Conservation (phyloP, 164 flowering plant genomes). For the Tetracentron sinense region DNA sequence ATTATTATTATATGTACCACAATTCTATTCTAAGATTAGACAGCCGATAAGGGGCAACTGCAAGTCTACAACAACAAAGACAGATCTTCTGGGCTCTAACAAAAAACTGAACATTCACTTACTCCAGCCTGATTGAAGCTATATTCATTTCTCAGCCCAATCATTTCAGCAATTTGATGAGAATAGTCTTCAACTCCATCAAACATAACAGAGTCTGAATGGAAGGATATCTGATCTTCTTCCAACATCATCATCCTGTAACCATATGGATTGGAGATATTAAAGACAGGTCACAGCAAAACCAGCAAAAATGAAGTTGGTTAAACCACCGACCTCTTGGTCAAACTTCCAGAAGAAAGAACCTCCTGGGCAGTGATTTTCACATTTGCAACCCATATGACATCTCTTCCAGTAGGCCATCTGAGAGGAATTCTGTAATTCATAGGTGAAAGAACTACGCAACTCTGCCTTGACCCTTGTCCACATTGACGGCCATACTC, state of each 20-base stretch:
- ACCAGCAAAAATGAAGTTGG: not conserved
- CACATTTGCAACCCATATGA: constrained; percentile 88
- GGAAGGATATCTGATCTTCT: constrained; percentile 91
- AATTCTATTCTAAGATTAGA: not conserved
- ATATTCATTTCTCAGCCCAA: constrained; percentile 82
- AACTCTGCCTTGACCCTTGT: constrained; percentile 37
- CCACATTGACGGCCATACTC: constrained; percentile 60
- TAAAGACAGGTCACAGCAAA: not conserved
- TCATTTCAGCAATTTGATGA: constrained; percentile 98
- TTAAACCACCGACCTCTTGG: constrained; percentile 64
- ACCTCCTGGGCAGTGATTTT: constrained; percentile 92
- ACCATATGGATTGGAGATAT: constrained; percentile 8
- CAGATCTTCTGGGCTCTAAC: not conserved
- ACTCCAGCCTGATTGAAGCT: constrained; percentile 81
- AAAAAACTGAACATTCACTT: constrained; percentile 27
- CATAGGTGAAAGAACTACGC: constrained; percentile 71
- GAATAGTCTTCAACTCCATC: constrained; percentile 96
- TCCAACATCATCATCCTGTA: constrained; percentile 98
- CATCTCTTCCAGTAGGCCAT: constrained; percentile 96
- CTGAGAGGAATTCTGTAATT: constrained; percentile 85
- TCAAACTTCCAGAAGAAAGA: constrained; percentile 93
- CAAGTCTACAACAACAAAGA: not conserved
- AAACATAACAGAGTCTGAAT: constrained; percentile 65
- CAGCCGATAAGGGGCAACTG: not conserved
- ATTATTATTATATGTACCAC: not conserved